Base-by-base conservation (phyloP, 345 rosid species). In the Eucalyptus tenuipes region DNA sequence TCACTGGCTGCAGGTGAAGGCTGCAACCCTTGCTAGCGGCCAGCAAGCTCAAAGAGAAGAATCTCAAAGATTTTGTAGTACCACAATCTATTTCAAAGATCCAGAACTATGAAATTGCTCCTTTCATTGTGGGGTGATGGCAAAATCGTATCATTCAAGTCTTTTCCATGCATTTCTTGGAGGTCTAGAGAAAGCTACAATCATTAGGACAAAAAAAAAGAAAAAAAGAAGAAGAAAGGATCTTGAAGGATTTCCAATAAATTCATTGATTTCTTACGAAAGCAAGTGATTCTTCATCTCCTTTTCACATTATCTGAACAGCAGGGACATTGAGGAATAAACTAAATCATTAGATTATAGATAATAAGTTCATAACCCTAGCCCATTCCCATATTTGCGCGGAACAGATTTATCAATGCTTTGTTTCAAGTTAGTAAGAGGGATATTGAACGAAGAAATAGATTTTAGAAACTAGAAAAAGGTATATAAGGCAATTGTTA, bases 171-270 rank as follows among this genome's bases (percentile, higher is more conserved):
- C 27, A 22, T 22, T 55, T 55, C 12, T 55, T 0, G 12, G 29
- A 55, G 6, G 29, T 55, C 61, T 55, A 4, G 61, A 55, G 27
- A 55, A 55, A 4, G 61, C 61, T 24, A 22, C 6, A 55, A 55
- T 55, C 29, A 24, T 22, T 55, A 55, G 29, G 10, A 53, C 10
- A 7, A 52, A 52, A 52, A 6, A 49, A 13, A 1, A 0, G 18
- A 7, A 7, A 13, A 3, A 17, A 0, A 0, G 7, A 52, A 18
- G 22, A 22, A 2, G 4, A 55, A 22, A 9, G 5, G 5, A 55
- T 4, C 61, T 55, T 9, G 29, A 22, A 10, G 61, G 6, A 55
- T 55, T 55, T 6, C 29, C 3, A 9, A 9, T 55, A 55, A 22
- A 55, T 55, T 55, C 0, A 0, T 55, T 55, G 29, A 55, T 55